Base-by-base conservation (phyloP, 129 eudicot genomes). In the Dittrichia graveolens region DNA sequence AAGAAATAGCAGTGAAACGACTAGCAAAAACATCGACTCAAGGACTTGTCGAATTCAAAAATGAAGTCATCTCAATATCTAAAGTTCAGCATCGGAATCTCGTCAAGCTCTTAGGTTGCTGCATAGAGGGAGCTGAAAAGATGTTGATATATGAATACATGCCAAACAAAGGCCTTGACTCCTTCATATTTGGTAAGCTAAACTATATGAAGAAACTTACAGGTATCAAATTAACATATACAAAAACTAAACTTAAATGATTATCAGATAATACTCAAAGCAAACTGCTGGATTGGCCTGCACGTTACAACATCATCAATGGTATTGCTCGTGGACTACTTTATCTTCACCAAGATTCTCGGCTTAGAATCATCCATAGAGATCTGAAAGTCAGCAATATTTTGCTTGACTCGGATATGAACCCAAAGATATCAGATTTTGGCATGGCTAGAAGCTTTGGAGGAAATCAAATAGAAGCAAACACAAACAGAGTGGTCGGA, bases 61-160 rank as follows among this genome's bases (percentile, higher is more conserved):
- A 48, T 39, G 78, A 72, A 72, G 74, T 78, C 6, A 65, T 34
- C 24, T 78, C 53, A 34, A 72, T 78, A 34, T 75, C 61, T 8
- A 78, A 78, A 65, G 76, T 82, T 40, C 85, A 82, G 43, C 85
- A 81, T 49, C 74, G 85, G 0, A 81, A 81, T 76, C 81, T 81
- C 40, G 85, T 81, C 11, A 76, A 63, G 70, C 82, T 77, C 41
- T 57, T 82, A 8, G 85, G 85, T 8, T 82, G 50, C 57, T 82
- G 82, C 73, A 56, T 65, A 16, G 66, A 82, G 47, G 72, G 79
- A 59, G 79, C 4, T 58, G 12, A 81, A 82, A 59, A 56, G 64
- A 76, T 77, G 78, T 76, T 80, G 52, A 11, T 48, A 10, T 12
- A 48, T 48, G 54, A 48, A 48, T 48, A 48, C 54, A 10, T 48